Evolutionary conservation across 495 filamentous ascomycete species (phyloP), one percentile per base, ranked within the genome.

Genomic region (Hypomontagnella submonticulosa): DNA sequence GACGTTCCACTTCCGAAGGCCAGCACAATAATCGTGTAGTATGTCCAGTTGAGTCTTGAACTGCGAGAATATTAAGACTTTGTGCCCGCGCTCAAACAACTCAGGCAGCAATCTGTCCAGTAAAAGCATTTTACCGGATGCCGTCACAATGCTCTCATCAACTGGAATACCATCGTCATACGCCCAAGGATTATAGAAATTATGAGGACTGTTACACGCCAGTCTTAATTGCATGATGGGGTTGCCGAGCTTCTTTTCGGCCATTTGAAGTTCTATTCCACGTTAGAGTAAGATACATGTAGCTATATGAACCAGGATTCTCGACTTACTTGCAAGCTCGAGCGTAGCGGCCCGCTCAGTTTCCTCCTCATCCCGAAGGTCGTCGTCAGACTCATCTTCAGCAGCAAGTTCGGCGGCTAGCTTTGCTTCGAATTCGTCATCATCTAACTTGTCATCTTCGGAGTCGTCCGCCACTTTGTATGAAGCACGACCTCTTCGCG

Each of bases 21-120:
- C 80, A 0, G 78, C 80, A 42, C 89, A 92, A 83, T 95, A 99
- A 66, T 92, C 89, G 66, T 96, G 86, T 30, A 99, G 80, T 42
- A 99, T 90, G 71, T 97, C 93, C 4, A 99, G 86, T 69, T 96
- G 92, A 2, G 88, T 93, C 52, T 93, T 95, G 79, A 99, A 99
- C 70, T 99, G 95, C 0, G 91, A 94, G 80, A 99, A 99, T 67
- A 99, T 92, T 58, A 99, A 86, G 34, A 97, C 87, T 72, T 97
- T 97, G 76, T 97, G 94, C 32, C 86, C 88, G 34, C 86, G 84
- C 4, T 81, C 64, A 50, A 99, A 87, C 4, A 99, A 82, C 32
- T 82, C 83, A 0, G 92, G 88, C 0, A 98, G 84, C 0, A 99
- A 81, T 1, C 92, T 86, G 73, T 98, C 95, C 0, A 99, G 86